phyloP scores from a whole-genome alignment of 768 basidiomycete species.

The Termitomyces sp. region DNA sequence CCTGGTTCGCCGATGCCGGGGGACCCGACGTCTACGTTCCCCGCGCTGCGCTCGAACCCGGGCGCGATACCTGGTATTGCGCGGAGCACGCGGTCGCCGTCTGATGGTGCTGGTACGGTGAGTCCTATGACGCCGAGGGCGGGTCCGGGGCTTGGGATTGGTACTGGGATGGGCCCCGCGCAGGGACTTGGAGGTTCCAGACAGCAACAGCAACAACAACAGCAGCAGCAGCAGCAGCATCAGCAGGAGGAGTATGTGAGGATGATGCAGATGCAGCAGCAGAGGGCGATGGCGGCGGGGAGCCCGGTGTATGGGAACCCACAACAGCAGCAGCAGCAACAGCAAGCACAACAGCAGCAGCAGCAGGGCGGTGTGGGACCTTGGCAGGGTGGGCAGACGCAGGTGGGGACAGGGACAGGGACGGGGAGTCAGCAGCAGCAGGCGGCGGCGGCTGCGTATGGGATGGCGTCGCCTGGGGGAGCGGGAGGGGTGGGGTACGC shows the following conservation, averaged over 20 bases:
- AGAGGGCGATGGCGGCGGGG: slow-evolving; percentile 29
- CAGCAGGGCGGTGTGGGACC: slow-evolving; percentile 6
- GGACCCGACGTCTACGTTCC: slow-evolving; percentile 35
- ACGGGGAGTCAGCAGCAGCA: slow-evolving; percentile 23
- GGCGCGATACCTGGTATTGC: slow-evolving; percentile 65
- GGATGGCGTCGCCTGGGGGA: slow-evolving; percentile 39
- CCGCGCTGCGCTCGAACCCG: slow-evolving; percentile 50
- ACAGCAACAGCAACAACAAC: too few species aligned
- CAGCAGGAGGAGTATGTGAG: slow-evolving; percentile 52
- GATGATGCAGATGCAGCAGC: slow-evolving; percentile 41
- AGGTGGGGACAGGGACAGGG: slow-evolving; percentile 12
- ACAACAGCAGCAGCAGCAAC: slow-evolving; percentile 10
- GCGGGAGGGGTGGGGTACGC: slow-evolving; percentile 20
- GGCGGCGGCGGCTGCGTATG: slow-evolving; percentile 22
- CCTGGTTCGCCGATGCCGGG: slow-evolving; percentile 40
- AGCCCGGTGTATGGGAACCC: slow-evolving; percentile 31
- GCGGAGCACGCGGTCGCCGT: slow-evolving; percentile 70
- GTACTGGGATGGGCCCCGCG: slow-evolving; percentile 11
- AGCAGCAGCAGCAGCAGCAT: too few species aligned
- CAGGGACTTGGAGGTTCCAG: too few species aligned
- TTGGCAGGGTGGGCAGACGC: slow-evolving; percentile 16
- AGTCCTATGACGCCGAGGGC: slow-evolving; percentile 38
- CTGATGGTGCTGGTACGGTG: slow-evolving; percentile 41
- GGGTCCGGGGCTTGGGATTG: not conserved
- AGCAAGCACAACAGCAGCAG: not conserved